Base-by-base conservation (phyloP, 2,329 filamentous ascomycete genomes). In the Ascosphaera acerosa region DNA sequence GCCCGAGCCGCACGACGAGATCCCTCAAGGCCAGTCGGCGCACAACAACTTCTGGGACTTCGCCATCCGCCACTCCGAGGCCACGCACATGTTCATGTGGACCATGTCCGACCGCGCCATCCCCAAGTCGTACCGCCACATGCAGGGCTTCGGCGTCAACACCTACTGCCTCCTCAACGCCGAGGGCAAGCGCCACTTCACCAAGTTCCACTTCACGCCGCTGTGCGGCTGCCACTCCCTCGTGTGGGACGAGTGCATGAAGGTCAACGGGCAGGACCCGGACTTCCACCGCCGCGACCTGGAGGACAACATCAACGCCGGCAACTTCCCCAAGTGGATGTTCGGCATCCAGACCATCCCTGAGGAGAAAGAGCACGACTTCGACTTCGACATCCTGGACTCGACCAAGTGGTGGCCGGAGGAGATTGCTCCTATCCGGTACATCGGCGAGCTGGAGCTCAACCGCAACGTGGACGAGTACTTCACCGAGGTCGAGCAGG, bases 371-470 rank as follows among this genome's bases (percentile, higher is more conserved):
- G 66, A 77, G 45, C 59, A 84, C 37, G 66, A 76, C 10, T 89
- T 84, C 36, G 77, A 84, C 4, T 84, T 87, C 36, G 78, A 87
- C 42, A 72, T 84, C 18, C 63, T 89, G 2, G 78, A 89, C 40
- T 71, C 77, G 1, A 89, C 78, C 22, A 87, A 89, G 54, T 51
- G 84, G 16, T 87, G 77, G 76, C 78, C 77, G 0, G 75, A 87
- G 44, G 73, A 84, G 9, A 51, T 70, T 0, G 57, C 81, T 0
- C 77, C 77, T 0, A 60, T 84, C 14, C 64, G 72, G 5, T 77
- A 78, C 44, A 76, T 89, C 34, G 78, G 76, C 23, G 66, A 82
- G 48, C 47, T 89, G 1, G 71, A 82, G 45, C 61, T 89, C 4
- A 82, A 87, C 57, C 64, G 64, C 33, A 84, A 78, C 36, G 59